phyloP scores from a whole-genome alignment of 345 rosid species.

The Populus tremula region DNA sequence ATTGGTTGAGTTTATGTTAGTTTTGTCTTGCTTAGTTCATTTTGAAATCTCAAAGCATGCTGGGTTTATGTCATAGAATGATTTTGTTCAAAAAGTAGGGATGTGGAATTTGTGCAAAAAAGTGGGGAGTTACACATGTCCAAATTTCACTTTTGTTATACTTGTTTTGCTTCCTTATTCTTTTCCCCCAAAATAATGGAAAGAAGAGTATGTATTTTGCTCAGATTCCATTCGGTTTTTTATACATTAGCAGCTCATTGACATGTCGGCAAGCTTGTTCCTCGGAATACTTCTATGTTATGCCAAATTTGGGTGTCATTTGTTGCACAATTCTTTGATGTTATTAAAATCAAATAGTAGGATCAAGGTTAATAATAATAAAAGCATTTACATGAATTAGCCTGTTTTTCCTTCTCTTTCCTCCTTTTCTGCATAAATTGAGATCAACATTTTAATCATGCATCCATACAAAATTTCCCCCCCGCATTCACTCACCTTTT shows the following conservation, averaged over 20 bases:
- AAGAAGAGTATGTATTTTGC: not conserved
- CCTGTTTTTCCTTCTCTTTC: not conserved
- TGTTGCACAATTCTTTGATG: not conserved
- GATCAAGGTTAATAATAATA: not conserved
- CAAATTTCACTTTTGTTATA: not conserved
- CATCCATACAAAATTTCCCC: not conserved
- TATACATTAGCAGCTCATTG: not conserved
- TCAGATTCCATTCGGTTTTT: not conserved
- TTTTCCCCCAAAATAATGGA: not conserved
- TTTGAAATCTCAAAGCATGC: not conserved
- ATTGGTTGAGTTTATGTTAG: not conserved
- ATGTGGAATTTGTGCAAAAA: not conserved
- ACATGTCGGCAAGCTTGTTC: not conserved
- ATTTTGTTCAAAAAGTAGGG: not conserved
- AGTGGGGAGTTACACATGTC: not conserved
- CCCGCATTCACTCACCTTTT: not conserved
- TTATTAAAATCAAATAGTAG: not conserved
- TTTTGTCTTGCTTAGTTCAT: not conserved
- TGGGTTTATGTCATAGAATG: not conserved
- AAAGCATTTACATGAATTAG: not conserved
- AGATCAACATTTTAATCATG: not conserved
- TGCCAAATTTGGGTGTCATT: not conserved
- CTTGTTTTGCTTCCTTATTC: not conserved
- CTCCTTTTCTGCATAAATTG: too few relatives aligned
- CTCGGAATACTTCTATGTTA: not conserved